These are phyloP conservation scores for Trametes villosa DNA, from an alignment of 768 basidiomycete genomes.

Conservation along the genomic window DNA sequence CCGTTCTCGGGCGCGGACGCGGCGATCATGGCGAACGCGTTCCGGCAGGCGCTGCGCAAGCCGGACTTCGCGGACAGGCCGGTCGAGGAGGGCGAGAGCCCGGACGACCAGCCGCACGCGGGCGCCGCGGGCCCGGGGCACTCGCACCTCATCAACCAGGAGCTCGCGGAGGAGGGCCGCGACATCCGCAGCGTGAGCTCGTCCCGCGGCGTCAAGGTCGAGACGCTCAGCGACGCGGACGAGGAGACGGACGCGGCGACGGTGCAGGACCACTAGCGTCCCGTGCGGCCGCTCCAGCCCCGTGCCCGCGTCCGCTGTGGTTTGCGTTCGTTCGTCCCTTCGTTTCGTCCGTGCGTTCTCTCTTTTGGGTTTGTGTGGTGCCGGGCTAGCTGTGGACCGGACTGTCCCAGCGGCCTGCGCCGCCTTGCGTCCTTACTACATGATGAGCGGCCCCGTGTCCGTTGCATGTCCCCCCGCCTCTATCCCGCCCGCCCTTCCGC, in stretches of 20 bases:
- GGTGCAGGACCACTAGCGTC: slow-evolving; percentile 42
- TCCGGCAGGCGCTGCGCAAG: slow-evolving; percentile 84
- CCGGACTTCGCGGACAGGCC: slow-evolving; percentile 80
- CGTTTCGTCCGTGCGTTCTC: slow-evolving; percentile 1
- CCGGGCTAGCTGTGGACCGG: not conserved
- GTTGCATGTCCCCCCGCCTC: not conserved
- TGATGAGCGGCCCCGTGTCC: not conserved
- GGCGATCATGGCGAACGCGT: slow-evolving; percentile 92
- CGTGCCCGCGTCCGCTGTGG: not conserved
- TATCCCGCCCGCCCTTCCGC: not conserved
- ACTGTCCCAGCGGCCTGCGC: slow-evolving; percentile 1
- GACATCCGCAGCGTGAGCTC: slow-evolving; percentile 85
- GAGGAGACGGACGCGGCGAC: slow-evolving; percentile 42
- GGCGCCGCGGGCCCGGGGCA: slow-evolving; percentile 33
- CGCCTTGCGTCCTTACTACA: not conserved
- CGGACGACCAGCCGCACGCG: slow-evolving; percentile 44
- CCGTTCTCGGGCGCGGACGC: slow-evolving; percentile 86
- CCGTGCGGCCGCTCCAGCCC: not conserved
- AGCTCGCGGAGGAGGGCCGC: slow-evolving; percentile 88
- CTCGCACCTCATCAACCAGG: slow-evolving; percentile 58
- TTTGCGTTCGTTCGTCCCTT: slow-evolving; percentile 6
- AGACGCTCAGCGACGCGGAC: slow-evolving; percentile 57
- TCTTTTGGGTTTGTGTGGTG: not conserved
- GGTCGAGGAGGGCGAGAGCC: slow-evolving; percentile 73
- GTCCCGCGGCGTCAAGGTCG: slow-evolving; percentile 78